Evolutionary conservation across 257 asterid species (phyloP).

Genomic region (Scutellaria baicalensis): DNA sequence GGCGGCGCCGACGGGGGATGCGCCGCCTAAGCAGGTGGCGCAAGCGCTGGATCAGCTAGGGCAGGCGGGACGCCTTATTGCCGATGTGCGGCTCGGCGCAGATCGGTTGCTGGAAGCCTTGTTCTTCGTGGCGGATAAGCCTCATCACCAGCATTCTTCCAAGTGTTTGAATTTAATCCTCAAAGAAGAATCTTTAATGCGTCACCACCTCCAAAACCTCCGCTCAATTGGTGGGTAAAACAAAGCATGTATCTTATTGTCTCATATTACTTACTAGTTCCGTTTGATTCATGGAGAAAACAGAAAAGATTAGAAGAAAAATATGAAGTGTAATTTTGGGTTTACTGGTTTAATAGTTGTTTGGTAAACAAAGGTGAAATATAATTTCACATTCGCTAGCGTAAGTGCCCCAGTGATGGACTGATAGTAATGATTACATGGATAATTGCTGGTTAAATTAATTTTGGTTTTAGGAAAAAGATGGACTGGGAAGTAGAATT

Average conservation of each 20-base stretch:
- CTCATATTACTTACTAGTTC: neutral
- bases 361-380: neutral
- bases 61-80: constrained; percentile 85
- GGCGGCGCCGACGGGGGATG: constrained; percentile 43
- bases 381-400: neutral
- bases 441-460: neutral
- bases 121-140: constrained; percentile 53
- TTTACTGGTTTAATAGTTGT: neutral
- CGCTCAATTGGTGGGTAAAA: constrained; percentile 56
- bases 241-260: neutral
- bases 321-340: neutral
- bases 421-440: neutral
- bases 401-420: neutral
- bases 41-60: constrained; percentile 85
- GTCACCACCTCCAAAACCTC: constrained; percentile 69
- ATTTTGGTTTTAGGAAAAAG: neutral
- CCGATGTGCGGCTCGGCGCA: constrained; percentile 86
- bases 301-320: neutral
- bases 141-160: constrained; percentile 55
- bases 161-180: constrained; percentile 56
- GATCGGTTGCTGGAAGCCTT: constrained; percentile 86
- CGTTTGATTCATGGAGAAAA: neutral
- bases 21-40: constrained; percentile 98
- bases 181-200: constrained; percentile 73
- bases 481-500: neutral